Evolutionary conservation across 1,139 yeast genomes (phyloP).

Genomic region (Pneumocystis carinii): DNA sequence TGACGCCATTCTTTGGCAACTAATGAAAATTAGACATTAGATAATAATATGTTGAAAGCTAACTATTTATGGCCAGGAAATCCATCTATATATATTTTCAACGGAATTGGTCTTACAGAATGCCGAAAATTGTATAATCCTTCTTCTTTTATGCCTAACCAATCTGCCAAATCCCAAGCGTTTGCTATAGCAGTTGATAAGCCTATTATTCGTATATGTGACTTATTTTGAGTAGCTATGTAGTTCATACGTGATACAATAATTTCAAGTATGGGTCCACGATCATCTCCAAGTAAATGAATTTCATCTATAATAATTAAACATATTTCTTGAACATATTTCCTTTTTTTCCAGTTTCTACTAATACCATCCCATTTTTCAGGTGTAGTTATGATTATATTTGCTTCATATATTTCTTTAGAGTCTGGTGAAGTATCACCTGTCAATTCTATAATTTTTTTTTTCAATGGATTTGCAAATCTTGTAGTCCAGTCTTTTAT

Average conservation of each 20-base stretch:
- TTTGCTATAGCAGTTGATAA: constrained; percentile 97
- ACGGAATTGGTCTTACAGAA: constrained; percentile 93
- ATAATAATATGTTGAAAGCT: constrained; percentile 93
- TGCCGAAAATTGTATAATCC: constrained; percentile 90
- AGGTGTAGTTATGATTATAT: constrained; percentile 89
- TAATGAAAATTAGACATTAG: background rate
- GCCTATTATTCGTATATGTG: constrained; percentile 70
- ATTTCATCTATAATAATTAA: constrained; percentile 96
- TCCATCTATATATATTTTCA: constrained; percentile 95
- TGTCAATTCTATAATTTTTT: constrained; percentile 75
- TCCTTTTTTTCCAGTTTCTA: constrained; percentile 93
- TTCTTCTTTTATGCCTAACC: constrained; percentile 72
- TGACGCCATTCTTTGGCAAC: constrained; percentile 9
- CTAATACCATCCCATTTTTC: constrained; percentile 98
- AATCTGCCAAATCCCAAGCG: constrained; percentile 95
- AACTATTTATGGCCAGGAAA: constrained; percentile 46
- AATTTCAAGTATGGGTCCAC: constrained; percentile 97
- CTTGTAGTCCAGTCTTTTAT: constrained; percentile 86
- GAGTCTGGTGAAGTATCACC: constrained; percentile 95
- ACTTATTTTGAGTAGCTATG: constrained; percentile 59
- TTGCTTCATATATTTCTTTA: constrained; percentile 70
- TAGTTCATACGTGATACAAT: constrained; percentile 97
- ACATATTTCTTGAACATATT: constrained; percentile 80
- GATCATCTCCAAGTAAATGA: constrained; percentile 88
- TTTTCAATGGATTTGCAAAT: constrained; percentile 44